Evolutionary conservation across 805 yeast genomes (phyloP), one percentile per base, ranked within the genome.

Genomic region (Middelhovenomyces tepae): DNA sequence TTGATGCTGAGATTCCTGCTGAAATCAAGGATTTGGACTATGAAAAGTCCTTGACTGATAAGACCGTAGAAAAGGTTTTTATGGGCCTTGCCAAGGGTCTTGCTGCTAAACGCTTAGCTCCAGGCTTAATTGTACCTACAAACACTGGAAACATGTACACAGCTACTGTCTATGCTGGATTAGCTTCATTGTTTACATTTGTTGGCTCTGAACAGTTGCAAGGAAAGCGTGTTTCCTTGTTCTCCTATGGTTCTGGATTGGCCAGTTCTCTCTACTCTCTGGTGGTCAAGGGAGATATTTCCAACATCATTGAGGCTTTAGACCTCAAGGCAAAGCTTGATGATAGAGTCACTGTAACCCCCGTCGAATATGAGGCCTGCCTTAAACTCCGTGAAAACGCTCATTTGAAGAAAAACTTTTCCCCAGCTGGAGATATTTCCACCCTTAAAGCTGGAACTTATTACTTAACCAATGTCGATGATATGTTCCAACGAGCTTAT

Each of bases 111-210:
- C 74, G 84, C 59, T 85, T 91, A 38, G 66, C 67, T 32, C 91
- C 95, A 22, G 76, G 94, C 13, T 67, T 91, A 59, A 68, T 64
- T 48, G 85, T 86, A 28, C 89, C 97, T 54, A 89, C 97, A 43
- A 89, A 89, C 64, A 85, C 94, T 43, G 99, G 99, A 64, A 91
- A 91, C 72, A 81, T 87, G 83, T 91, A 91, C 73, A 84, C 97
- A 28, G 97, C 87, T 44, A 83, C 95, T 22, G 76, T 85, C 30
- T 91, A 82, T 72, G 78, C 94, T 22, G 73, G 95, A 5, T 70
- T 91, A 39, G 71, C 89, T 20, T 89, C 97, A 9, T 65, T 85
- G 45, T 67, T 91, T 49, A 74, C 70, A 55, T 81, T 68, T 54
- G 80, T 79, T 42, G 87, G 84, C 27, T 69, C 72, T 35, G 91